phyloP scores from a whole-genome alignment of 106 monocot genomes.

The Alisma plantagoaquatica region DNA sequence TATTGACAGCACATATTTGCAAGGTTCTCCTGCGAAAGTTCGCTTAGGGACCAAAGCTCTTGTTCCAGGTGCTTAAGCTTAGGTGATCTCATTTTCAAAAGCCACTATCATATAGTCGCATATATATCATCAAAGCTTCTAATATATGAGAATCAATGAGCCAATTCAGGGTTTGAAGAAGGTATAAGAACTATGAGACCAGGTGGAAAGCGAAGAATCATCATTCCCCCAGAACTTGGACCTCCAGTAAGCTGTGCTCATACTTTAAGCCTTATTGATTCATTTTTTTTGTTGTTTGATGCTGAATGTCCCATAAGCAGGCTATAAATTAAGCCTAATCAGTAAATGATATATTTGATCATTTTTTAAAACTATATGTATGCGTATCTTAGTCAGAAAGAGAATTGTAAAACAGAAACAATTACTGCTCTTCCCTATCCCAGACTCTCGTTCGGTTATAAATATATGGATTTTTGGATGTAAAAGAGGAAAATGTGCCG shows the following conservation, averaged over 20 bases:
- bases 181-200: slow-evolving; percentile 89
- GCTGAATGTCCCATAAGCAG: not conserved
- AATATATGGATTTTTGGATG: too few species aligned
- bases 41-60: slow-evolving; percentile 77
- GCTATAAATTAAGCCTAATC: too few species aligned
- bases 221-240: slow-evolving; percentile 97
- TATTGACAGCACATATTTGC: slow-evolving; percentile 92
- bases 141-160: not conserved
- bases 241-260: slow-evolving; percentile 64
- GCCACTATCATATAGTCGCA: not conserved
- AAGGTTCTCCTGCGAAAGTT: slow-evolving; percentile 92
- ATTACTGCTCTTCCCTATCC: too few species aligned
- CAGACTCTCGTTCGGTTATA: too few species aligned
- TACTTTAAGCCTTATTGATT: too few species aligned
- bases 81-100: not conserved
- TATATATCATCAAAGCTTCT: not conserved
- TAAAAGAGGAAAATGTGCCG: too few species aligned
- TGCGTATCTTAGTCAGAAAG: too few species aligned
- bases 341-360: too few species aligned
- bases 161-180: slow-evolving; percentile 84
- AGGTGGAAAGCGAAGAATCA: slow-evolving; percentile 90
- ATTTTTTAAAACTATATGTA: too few species aligned
- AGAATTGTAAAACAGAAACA: too few species aligned
- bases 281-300: too few species aligned
- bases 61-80: slow-evolving; percentile 74